Percentiles rank a stretch among this genome's conserved stretches.
Evolutionary conservation across 306 rosid genomes (phyloP).

Genomic region (Trifolium fragiferum): DNA sequence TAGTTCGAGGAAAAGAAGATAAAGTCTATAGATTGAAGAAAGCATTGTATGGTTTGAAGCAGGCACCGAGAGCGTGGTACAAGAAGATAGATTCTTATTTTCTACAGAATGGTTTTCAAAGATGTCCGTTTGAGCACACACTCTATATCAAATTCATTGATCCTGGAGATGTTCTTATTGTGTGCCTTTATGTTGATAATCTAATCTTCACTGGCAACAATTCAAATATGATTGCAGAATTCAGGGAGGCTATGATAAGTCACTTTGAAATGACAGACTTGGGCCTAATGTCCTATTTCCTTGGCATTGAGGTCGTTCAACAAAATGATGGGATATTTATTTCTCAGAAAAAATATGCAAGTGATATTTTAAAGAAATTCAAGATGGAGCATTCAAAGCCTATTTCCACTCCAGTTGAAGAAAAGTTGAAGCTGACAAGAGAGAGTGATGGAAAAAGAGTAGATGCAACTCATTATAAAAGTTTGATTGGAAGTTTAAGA

Average conservation of each 20-base stretch:
- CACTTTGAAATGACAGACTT: background rate
- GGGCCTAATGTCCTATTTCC: background rate
- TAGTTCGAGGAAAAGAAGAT: background rate
- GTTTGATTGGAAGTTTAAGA: background rate
- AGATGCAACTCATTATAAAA: background rate
- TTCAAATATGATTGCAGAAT: background rate
- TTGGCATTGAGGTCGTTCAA: too few species aligned
- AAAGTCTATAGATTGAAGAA: background rate
- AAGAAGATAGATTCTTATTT: too few species aligned
- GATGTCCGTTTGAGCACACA: background rate
- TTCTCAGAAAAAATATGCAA: background rate
- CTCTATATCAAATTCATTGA: background rate
- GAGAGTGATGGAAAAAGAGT: background rate
- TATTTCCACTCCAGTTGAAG: background rate
- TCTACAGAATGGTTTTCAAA: background rate
- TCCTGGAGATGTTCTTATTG: background rate
- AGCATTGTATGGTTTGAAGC: background rate
- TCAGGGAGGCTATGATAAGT: background rate
- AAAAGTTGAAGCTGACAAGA: background rate
- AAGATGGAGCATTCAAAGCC: conserved; percentile 2
- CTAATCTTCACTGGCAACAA: background rate
- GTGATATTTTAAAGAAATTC: background rate
- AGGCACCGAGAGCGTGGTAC: background rate
- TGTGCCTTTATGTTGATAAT: background rate
- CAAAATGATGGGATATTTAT: too few species aligned